phyloP scores from a whole-genome alignment of 148 eudicot genomes.

The Linanthus parryae region DNA sequence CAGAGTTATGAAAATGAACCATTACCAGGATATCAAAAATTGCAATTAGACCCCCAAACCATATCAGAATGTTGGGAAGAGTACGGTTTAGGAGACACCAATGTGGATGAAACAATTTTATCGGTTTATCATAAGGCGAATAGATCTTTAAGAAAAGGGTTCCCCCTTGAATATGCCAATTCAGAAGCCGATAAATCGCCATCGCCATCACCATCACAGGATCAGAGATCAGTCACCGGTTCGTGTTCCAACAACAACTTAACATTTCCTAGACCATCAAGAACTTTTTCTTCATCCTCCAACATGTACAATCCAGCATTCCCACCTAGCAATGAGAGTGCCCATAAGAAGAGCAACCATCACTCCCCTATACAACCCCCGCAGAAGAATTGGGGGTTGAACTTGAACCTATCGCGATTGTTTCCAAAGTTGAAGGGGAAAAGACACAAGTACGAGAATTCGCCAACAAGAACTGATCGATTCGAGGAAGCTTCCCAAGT shows the following conservation, averaged over 20 bases:
- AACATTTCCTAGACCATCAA: conserved; percentile 38
- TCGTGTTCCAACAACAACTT: conserved; percentile 34
- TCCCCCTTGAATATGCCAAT: conserved; percentile 25
- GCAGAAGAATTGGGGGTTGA: conserved; percentile 36
- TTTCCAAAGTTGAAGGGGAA: conserved; percentile 61
- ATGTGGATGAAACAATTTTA: conserved; percentile 14
- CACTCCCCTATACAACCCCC: conserved; percentile 45
- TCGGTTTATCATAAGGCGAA: conserved; percentile 32
- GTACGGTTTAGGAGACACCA: conserved; percentile 23
- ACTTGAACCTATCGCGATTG: conserved; percentile 55
- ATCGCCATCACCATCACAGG: conserved; percentile 31
- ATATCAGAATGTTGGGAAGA: conserved; percentile 60
- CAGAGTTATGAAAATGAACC: conserved; percentile 91
- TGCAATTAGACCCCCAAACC: conserved; percentile 37
- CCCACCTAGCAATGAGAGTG: conserved; percentile 25
- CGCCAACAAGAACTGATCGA: conserved; percentile 46
- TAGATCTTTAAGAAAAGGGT: conserved; percentile 39
- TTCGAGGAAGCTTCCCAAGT: conserved; percentile 54
- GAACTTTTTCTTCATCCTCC: conserved; percentile 65
- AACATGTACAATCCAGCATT: conserved; percentile 59
- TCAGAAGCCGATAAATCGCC: conserved; percentile 19
- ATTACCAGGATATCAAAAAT: conserved; percentile 51
- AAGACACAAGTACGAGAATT: conserved; percentile 49
- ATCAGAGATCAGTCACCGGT: conserved; percentile 42
- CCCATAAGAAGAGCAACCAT: conserved; percentile 33